Evolutionary conservation across 176 grass and related monocot species (phyloP).

Genomic region (Chrysopogon serrulatus): DNA sequence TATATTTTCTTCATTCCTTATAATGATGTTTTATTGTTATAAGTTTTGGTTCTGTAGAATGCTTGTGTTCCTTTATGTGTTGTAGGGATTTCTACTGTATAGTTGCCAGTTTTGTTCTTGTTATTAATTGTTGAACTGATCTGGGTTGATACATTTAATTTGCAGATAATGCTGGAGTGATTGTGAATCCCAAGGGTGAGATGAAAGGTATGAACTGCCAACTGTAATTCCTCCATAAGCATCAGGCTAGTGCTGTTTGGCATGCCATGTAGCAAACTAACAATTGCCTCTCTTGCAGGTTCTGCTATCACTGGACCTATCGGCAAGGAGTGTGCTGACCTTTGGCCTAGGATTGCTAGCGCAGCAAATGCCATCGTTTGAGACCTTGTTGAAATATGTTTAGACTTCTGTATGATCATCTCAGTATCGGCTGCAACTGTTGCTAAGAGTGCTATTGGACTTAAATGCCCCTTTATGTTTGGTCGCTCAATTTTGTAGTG

Average conservation of each 20-base stretch:
- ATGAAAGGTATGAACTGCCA: no score
- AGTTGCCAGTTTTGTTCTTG: background rate
- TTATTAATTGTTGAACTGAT: background rate
- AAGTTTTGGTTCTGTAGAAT: background rate
- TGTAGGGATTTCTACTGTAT: background rate
- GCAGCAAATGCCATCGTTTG: constrained; percentile 58
- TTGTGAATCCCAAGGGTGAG: constrained; percentile 61
- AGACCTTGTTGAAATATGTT: constrained; percentile 12
- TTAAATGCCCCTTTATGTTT: background rate
- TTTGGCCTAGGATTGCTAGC: no score
- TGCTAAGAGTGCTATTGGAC: background rate
- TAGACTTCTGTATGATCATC: background rate
- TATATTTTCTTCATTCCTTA: no score
- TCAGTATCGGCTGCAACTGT: background rate
- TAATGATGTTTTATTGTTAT: no score
- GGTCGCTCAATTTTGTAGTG: no score
- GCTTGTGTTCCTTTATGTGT: background rate
- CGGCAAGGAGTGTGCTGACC: constrained; percentile 55
- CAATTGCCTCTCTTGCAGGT: no score
- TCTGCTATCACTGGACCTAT: constrained; percentile 57
- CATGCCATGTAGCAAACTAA: no score
- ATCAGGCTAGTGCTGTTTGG: no score
- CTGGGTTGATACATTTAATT: background rate
- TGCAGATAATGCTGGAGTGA: constrained; percentile 62
- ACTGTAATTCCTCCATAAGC: no score